Percentiles rank a stretch among this genome's conserved stretches.
phyloP scores from a whole-genome alignment of 2,329 filamentous ascomycete genomes.

The Xylaria sp. region DNA sequence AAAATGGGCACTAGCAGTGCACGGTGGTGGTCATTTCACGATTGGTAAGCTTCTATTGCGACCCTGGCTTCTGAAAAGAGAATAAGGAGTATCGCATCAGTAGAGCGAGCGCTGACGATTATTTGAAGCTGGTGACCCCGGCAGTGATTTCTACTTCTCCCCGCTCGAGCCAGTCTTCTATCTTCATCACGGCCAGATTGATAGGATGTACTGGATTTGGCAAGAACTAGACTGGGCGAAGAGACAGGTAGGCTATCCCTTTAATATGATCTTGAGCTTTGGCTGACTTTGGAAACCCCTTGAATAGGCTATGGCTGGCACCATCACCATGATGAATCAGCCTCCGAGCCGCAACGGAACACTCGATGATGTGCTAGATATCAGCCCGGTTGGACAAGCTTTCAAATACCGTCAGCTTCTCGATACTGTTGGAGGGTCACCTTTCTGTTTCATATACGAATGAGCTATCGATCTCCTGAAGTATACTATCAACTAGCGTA shows the following conservation, averaged over 20 bases:
- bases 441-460: slow-evolving; percentile 60
- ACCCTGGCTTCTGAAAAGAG: too few species aligned
- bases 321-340: slow-evolving; percentile 56
- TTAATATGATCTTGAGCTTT: not conserved
- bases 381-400: slow-evolving; percentile 43
- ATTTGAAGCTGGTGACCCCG: slow-evolving; percentile 56
- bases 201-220: slow-evolving; percentile 62
- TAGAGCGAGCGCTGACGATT: slow-evolving; percentile 11
- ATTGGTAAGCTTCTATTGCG: slow-evolving; percentile 45
- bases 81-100: too few species aligned
- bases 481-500: too few species aligned
- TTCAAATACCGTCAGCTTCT: slow-evolving; percentile 52
- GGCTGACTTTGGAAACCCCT: slow-evolving; percentile 33
- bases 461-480: slow-evolving; percentile 22
- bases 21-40: slow-evolving; percentile 52
- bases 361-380: slow-evolving; percentile 53
- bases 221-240: slow-evolving; percentile 58
- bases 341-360: slow-evolving; percentile 57
- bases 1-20: slow-evolving; percentile 47
- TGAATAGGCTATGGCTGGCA: slow-evolving; percentile 52
- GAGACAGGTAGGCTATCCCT: slow-evolving; percentile 47
- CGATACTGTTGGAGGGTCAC: slow-evolving; percentile 54
- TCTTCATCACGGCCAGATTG: slow-evolving; percentile 59
- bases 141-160: slow-evolving; percentile 57
- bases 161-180: slow-evolving; percentile 60